A percentile compares a stretch with the other conserved stretches of the same genome.
Conservation (phyloP, 192 early-diverging fungal genomes). For the Gryganskiella cystojenkinii region DNA sequence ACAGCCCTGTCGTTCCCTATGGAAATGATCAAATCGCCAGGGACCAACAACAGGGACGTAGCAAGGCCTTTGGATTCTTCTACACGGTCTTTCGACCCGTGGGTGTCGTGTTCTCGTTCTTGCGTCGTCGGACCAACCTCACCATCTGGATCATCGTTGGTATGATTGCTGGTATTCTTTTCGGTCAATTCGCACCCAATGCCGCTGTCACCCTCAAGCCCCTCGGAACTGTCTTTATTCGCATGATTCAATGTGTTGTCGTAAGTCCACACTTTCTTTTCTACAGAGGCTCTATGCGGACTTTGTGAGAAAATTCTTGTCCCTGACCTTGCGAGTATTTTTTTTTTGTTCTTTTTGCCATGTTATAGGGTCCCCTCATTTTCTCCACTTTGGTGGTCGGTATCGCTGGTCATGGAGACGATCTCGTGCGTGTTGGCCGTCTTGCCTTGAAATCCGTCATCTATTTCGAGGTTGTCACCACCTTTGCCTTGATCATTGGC, state of each 20-base stretch:
- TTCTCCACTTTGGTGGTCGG: constrained; percentile 76
- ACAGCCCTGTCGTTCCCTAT: no score
- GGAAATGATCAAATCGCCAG: no score
- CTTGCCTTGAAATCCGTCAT: constrained; percentile 71
- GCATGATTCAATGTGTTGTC: constrained; percentile 61
- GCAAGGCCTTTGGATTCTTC: no score
- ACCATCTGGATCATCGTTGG: constrained; percentile 61
- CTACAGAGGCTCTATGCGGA: not conserved
- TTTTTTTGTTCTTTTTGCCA: not conserved
- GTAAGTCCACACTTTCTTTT: constrained; percentile 5
- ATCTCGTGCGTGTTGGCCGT: constrained; percentile 63
- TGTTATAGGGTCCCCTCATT: constrained; percentile 65
- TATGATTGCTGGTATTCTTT: constrained; percentile 59
- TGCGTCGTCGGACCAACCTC: constrained; percentile 45
- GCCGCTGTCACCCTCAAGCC: constrained; percentile 54
- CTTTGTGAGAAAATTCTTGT: not conserved
- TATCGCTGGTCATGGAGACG: constrained; percentile 74
- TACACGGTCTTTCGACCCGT: no score
- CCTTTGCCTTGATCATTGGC: constrained; percentile 70
- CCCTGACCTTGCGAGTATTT: not conserved
- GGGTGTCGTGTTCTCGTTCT: constrained; percentile 16
- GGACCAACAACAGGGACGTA: no score
- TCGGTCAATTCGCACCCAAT: constrained; percentile 54
- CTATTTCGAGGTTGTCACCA: constrained; percentile 72
- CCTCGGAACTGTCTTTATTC: constrained; percentile 58